A percentile compares a stretch with the other conserved stretches of the same genome.
Evolutionary conservation across 2,329 filamentous ascomycete genomes (phyloP).

Genomic region (Penicillium sp.): DNA sequence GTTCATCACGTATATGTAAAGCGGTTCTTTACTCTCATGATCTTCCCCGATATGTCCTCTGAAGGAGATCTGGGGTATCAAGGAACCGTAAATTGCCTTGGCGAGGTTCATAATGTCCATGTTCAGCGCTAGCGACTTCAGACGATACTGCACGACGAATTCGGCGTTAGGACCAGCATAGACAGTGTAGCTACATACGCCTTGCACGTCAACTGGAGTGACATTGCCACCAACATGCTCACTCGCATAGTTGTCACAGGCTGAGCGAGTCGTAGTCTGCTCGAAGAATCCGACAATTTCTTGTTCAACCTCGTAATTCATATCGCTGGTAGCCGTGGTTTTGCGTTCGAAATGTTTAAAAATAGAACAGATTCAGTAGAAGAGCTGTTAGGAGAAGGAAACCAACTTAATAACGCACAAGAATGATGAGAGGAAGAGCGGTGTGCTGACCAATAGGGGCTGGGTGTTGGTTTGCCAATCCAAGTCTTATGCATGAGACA

Average conservation of each 20-base stretch:
- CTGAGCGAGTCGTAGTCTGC: constrained; percentile 18
- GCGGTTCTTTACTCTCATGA: constrained; percentile 29
- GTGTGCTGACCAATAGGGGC: background rate
- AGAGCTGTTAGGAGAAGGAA: background rate
- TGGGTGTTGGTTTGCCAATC: background rate
- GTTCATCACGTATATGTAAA: constrained; percentile 39
- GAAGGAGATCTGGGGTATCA: constrained; percentile 29
- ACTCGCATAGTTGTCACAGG: constrained; percentile 25
- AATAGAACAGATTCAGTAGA: background rate
- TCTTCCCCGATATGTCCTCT: constrained; percentile 30
- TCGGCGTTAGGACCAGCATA: constrained; percentile 37
- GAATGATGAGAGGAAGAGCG: background rate
- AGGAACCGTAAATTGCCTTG: constrained; percentile 31
- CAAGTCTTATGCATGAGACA: background rate
- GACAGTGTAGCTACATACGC: constrained; percentile 42
- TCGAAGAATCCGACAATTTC: constrained; percentile 22
- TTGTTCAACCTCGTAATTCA: constrained; percentile 15
- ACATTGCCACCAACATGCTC: constrained; percentile 32
- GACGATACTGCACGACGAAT: constrained; percentile 41
- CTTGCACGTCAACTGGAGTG: constrained; percentile 37
- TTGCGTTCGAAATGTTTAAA: background rate
- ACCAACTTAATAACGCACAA: background rate
- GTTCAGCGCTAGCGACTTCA: constrained; percentile 35
- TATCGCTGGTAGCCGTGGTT: constrained; percentile 5
- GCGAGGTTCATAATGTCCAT: constrained; percentile 31